phyloP scores from a whole-genome alignment of 176 grass and related monocot genomes.

The Musa acuminata region DNA sequence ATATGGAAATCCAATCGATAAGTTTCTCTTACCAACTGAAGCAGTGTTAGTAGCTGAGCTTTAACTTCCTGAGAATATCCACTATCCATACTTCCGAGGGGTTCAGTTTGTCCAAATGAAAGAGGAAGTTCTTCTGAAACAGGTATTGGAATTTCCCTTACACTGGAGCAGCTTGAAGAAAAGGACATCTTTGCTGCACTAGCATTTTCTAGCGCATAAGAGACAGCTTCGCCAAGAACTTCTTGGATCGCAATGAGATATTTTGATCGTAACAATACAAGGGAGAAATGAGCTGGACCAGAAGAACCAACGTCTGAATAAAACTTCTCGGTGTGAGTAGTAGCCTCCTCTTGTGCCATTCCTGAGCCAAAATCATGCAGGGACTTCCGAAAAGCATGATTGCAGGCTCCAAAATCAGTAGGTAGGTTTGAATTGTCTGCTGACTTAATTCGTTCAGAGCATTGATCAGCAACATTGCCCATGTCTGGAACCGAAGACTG shows the following conservation, averaged over 20 bases:
- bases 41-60: constrained; percentile 40
- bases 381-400: constrained; percentile 2
- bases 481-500: constrained; percentile 26
- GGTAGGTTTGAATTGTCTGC: not conserved
- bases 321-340: not conserved
- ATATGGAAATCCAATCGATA: not conserved
- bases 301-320: constrained; percentile 3
- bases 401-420: constrained; percentile 7
- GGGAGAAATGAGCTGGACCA: constrained; percentile 22
- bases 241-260: constrained; percentile 47
- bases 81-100: not conserved
- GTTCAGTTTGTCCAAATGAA: constrained; percentile 21
- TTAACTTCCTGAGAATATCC: constrained; percentile 15
- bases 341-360: not conserved
- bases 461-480: constrained; percentile 30
- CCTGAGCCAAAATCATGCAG: not conserved
- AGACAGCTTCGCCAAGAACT: constrained; percentile 45
- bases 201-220: constrained; percentile 29
- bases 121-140: constrained; percentile 23
- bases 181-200: constrained; percentile 8
- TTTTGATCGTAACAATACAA: constrained; percentile 41
- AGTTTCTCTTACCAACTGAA: constrained; percentile 14
- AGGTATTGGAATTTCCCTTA: constrained; percentile 12
- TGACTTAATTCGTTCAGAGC: constrained; percentile 30
- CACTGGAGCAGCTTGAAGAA: constrained; percentile 28